These are phyloP conservation scores for Metahyphopichia silvanorum DNA, from an alignment of 805 yeast genomes.

Conservation along the genomic window DNA sequence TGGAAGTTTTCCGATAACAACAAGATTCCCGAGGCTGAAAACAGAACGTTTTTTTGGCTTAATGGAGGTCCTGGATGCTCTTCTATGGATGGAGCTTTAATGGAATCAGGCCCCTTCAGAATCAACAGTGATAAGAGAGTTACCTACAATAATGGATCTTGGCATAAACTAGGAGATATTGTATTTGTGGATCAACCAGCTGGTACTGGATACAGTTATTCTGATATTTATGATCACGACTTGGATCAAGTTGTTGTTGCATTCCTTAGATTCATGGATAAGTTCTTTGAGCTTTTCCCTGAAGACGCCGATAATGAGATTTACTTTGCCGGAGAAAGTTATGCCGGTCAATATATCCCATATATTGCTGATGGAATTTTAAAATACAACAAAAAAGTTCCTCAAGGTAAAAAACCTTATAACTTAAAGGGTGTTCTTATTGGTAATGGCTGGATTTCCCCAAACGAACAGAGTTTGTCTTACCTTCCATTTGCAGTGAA, in stretches of 20 bases:
- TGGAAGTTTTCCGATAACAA: constrained; percentile 59
- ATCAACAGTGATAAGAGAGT: constrained; percentile 45
- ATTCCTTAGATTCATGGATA: constrained; percentile 61
- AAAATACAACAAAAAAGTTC: constrained; percentile 34
- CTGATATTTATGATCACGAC: constrained; percentile 53
- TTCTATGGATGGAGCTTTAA: constrained; percentile 93
- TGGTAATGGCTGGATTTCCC: constrained; percentile 95
- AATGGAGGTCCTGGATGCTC: constrained; percentile 99
- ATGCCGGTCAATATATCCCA: constrained; percentile 96
- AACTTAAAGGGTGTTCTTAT: constrained; percentile 67
- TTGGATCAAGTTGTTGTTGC: constrained; percentile 57
- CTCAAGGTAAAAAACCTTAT: constrained; percentile 16
- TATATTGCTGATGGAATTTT: constrained; percentile 68
- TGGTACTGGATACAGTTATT: constrained; percentile 85
- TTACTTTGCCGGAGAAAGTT: constrained; percentile 89
- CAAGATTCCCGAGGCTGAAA: constrained; percentile 26
- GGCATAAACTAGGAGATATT: constrained; percentile 78
- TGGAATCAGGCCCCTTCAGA: constrained; percentile 89
- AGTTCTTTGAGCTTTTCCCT: constrained; percentile 3
- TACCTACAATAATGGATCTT: constrained; percentile 64
- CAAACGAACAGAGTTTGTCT: constrained; percentile 77
- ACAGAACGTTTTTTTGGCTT: constrained; percentile 74
- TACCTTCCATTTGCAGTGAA: constrained; percentile 69
- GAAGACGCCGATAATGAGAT: constrained; percentile 46
- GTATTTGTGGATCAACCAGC: constrained; percentile 92